Percentiles rank a stretch among this genome's conserved stretches.
Evolutionary conservation across 2,329 filamentous ascomycete species (phyloP).

Genomic region (Aspergillus sergii): DNA sequence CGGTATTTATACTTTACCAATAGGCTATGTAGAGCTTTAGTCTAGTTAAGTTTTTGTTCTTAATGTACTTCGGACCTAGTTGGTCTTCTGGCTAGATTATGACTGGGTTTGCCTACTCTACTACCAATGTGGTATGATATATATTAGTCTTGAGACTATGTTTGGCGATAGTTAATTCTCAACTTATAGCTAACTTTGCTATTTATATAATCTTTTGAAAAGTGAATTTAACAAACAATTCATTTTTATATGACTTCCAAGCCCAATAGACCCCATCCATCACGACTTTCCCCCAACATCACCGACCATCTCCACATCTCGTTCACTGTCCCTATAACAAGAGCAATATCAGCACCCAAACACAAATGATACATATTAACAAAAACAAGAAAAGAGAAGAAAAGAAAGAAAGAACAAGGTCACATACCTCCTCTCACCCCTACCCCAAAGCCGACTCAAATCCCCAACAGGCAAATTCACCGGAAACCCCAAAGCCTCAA

Average conservation of each 20-base stretch:
- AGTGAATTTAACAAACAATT: no score
- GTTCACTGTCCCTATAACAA: not conserved
- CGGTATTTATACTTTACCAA: no score
- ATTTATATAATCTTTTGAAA: no score
- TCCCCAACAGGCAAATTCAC: slow-evolving; percentile 51
- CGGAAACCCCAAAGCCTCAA: slow-evolving; percentile 57
- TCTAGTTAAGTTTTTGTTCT: no score
- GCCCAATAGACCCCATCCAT: not conserved
- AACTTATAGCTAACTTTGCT: no score
- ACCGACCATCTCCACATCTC: not conserved
- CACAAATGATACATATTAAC: not conserved
- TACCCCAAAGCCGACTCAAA: slow-evolving; percentile 20
- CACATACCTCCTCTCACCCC: not conserved
- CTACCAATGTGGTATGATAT: no score
- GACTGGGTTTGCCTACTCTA: no score
- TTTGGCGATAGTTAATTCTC: no score
- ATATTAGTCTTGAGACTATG: no score
- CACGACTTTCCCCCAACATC: not conserved
- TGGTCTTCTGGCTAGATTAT: no score
- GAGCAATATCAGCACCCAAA: not conserved
- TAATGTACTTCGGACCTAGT: no score
- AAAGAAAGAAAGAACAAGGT: not conserved
- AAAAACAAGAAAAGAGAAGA: not conserved
- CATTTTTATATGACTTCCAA: fast-evolving
- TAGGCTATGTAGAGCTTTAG: no score